These are phyloP conservation scores for Simplicillium sp. DNA, from an alignment of 2,329 filamentous ascomycete genomes.

Conservation along the genomic window DNA sequence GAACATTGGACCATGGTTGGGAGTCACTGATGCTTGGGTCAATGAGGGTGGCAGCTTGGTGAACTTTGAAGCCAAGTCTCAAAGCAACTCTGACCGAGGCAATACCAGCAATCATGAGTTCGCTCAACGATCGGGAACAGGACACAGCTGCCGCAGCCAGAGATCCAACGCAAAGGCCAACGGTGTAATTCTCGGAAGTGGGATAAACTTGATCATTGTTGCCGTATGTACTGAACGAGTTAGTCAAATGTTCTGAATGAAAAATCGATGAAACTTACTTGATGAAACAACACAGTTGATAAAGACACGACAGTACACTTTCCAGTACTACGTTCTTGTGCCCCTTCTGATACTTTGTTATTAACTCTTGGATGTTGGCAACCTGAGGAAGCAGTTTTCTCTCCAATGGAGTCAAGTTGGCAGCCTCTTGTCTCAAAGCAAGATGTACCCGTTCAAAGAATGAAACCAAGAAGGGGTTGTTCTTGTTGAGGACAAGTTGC, in stretches of 20 bases:
- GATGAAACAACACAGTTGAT: conserved; percentile 15
- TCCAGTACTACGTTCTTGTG: too few relatives aligned
- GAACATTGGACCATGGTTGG: conserved; percentile 3
- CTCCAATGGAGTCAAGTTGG: too few relatives aligned
- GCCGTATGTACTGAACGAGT: conserved; percentile 5
- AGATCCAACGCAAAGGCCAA: conserved; percentile 15
- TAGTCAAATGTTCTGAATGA: background rate
- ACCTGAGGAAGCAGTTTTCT: too few relatives aligned
- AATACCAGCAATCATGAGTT: conserved; percentile 12
- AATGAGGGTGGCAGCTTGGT: conserved; percentile 6
- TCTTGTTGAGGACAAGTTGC: too few relatives aligned
- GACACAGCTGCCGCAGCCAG: conserved; percentile 16
- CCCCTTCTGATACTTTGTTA: too few relatives aligned
- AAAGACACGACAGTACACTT: conserved; percentile 9
- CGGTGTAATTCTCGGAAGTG: too few relatives aligned
- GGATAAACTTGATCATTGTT: background rate
- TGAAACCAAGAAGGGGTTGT: too few relatives aligned
- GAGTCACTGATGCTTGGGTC: conserved; percentile 6
- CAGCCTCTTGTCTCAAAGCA: too few relatives aligned
- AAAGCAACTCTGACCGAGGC: conserved; percentile 11
- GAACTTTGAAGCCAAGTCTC: conserved; percentile 11
- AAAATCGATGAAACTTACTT: conserved; percentile 8
- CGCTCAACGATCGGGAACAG: conserved; percentile 12
- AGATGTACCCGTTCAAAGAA: too few relatives aligned
- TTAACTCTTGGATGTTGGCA: too few relatives aligned